Conservation (phyloP, 169 alveolate species). For the Eimeria falciformis region DNA sequence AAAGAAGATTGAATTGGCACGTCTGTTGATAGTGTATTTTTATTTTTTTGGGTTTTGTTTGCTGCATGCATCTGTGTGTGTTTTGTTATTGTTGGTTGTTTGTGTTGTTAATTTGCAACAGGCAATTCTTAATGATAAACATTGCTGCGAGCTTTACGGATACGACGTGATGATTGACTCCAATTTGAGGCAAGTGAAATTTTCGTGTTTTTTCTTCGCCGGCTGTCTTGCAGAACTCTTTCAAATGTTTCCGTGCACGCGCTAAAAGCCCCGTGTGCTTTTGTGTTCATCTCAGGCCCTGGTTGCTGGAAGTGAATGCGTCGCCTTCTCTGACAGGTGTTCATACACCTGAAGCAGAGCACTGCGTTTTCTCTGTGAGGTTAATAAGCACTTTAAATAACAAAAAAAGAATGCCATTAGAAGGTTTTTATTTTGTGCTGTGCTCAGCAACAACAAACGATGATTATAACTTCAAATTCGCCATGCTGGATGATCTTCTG, state of each 20-base stretch:
- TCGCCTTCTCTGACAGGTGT: constrained; percentile 92
- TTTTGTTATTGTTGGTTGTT: background rate
- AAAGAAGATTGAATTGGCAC: too few species aligned
- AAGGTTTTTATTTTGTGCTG: background rate
- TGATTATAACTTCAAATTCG: constrained; percentile 92
- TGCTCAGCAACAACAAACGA: constrained; percentile 88
- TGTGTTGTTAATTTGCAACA: background rate
- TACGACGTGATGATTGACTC: constrained; percentile 94
- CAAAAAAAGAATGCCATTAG: too few species aligned
- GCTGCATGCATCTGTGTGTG: too few species aligned
- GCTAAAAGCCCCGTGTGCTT: background rate
- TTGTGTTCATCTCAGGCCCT: constrained; percentile 87
- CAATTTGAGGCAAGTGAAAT: constrained; percentile 13
- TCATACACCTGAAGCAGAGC: background rate
- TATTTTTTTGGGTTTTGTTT: too few species aligned
- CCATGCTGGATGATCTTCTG: constrained; percentile 93
- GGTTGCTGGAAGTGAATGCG: constrained; percentile 96
- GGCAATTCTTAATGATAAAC: constrained; percentile 89
- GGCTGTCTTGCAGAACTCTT: too few species aligned
- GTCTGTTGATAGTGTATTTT: too few species aligned
- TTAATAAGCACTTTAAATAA: too few species aligned
- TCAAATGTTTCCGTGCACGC: background rate
- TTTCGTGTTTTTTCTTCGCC: too few species aligned
- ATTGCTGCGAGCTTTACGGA: constrained; percentile 94
- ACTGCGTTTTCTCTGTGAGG: background rate